A percentile compares a stretch with the other conserved stretches of the same genome.
phyloP scores from a whole-genome alignment of 192 early-diverging fungal species.

The Rhizoclosmatium globosum region DNA sequence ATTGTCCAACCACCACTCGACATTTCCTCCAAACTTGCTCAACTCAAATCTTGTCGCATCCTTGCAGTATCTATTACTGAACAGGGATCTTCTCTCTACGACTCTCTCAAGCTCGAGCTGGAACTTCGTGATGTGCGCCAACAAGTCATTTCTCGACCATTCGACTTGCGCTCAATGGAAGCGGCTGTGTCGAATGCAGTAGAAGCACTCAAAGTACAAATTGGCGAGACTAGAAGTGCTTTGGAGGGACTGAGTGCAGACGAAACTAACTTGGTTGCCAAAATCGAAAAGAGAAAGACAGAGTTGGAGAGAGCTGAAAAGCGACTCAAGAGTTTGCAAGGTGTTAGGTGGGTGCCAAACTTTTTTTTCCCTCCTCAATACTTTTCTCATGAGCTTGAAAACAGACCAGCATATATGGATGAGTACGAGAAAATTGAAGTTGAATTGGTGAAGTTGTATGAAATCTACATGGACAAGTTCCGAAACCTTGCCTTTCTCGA shows the following conservation, averaged over 20 bases:
- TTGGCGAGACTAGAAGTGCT: slow-evolving; percentile 35
- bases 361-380: not conserved
- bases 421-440: slow-evolving; percentile 65
- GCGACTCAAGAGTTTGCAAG: slow-evolving; percentile 56
- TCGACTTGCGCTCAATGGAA: slow-evolving; percentile 58
- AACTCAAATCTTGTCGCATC: slow-evolving; percentile 53
- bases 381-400: not conserved
- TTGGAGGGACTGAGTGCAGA: slow-evolving; percentile 55
- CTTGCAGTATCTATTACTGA: slow-evolving; percentile 58
- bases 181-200: slow-evolving; percentile 49
- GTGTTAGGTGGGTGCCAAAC: slow-evolving; percentile 48
- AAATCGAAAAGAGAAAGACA: slow-evolving; percentile 63
- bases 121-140: slow-evolving; percentile 51
- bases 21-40: slow-evolving; percentile 50
- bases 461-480: slow-evolving; percentile 61
- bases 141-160: slow-evolving; percentile 55
- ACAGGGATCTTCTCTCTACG: slow-evolving; percentile 54
- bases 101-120: slow-evolving; percentile 55
- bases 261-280: slow-evolving; percentile 56
- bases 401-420: slow-evolving; percentile 66
- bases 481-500: slow-evolving; percentile 60
- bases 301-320: slow-evolving; percentile 64
- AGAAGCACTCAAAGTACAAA: slow-evolving; percentile 39
- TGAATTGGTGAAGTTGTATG: slow-evolving; percentile 57
- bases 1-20: slow-evolving; percentile 42